Base-by-base conservation (phyloP, 345 rosid genomes). In the Citrus australasica region DNA sequence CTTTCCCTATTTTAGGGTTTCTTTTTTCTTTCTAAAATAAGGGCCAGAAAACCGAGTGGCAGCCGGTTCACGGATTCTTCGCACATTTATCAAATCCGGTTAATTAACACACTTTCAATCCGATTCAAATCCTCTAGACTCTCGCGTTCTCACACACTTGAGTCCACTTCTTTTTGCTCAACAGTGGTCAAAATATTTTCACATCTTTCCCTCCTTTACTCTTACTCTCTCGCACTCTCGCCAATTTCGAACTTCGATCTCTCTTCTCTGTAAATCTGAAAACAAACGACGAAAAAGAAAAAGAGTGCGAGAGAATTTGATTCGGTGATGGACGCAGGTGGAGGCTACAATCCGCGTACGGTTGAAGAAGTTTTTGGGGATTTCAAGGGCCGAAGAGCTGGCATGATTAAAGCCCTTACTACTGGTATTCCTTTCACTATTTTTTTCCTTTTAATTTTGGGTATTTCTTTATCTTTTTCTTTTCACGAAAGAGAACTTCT, bases 321-420 rank as follows among this genome's bases (percentile, higher is more conserved):
- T 51, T 6, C 19, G 70, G 56, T 35, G 38, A 89, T 90, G 93
- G 91, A 87, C 83, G 88, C 81, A 21, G 85, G 83, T 60, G 95
- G 82, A 68, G 81, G 78, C 40, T 90, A 90, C 84, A 90, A 88
- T 53, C 92, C 93, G 38, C 95, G 91, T 64, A 92, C 96, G 35
- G 92, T 92, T 69, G 94, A 89, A 77, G 94, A 92, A 46, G 94
- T 92, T 4, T 89, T 85, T 62, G 84, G 83, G 80, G 94, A 92
- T 86, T 92, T 89, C 81, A 90, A 88, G 71, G 97, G 97, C 8
- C 91, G 97, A 30, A 82, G 94, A 77, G 86, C 88, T 71, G 94
- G 88, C 82, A 82, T 92, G 87, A 87, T 90, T 84, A 90, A 85
- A 78, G 97, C 97, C 77, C 89, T 92, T 74, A 92, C 94, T 56